Evolutionary conservation across 768 basidiomycete species (phyloP), one percentile per base, ranked within the genome.

Genomic region (Crepidotus variabilis): DNA sequence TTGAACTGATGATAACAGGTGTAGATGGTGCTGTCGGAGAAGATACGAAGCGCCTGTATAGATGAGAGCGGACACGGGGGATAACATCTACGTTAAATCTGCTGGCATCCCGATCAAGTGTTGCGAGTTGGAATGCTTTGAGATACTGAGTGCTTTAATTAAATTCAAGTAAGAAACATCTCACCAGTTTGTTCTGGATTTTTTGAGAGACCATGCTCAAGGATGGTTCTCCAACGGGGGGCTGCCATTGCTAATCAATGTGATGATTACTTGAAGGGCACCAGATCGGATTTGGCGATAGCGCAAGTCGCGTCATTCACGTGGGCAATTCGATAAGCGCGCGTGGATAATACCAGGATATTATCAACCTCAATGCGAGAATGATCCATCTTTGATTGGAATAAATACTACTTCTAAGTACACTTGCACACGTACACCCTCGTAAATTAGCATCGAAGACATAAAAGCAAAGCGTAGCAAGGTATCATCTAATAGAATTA

Each of bases 1-100:
- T 90, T 11, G 86, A 82, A 49, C 79, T 74, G 46, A 92, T 62
- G 59, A 94, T 67, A 5, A 93, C 72, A 0, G 89, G 87, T 2
- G 82, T 72, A 23, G 73, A 60, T 1, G 82, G 79, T 16, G 67
- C 60, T 20, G 67, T 61, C 6, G 71, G 66, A 1, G 79, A 71
- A 8, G 76, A 67, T 39, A 90, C 60, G 67, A 89, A 84, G 0
- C 64, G 71, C 36, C 90, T 83, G 57, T 88, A 83, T 52, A 88
- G 71, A 57, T 78, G 78, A 3, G 85, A 81, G 60, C 91, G 88
- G 43, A 86, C 88, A 55, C 77, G 84, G 1, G 88, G 86, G 8
- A 68, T 65, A 47, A 65, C 60, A 0, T 69, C 59, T 0, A 69
- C 56, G 16, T 50, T 51, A 14, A 51, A 43, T 22, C 53, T 47